Conservation (phyloP, 257 asterid genomes). For the Leptodermis oblonga region DNA sequence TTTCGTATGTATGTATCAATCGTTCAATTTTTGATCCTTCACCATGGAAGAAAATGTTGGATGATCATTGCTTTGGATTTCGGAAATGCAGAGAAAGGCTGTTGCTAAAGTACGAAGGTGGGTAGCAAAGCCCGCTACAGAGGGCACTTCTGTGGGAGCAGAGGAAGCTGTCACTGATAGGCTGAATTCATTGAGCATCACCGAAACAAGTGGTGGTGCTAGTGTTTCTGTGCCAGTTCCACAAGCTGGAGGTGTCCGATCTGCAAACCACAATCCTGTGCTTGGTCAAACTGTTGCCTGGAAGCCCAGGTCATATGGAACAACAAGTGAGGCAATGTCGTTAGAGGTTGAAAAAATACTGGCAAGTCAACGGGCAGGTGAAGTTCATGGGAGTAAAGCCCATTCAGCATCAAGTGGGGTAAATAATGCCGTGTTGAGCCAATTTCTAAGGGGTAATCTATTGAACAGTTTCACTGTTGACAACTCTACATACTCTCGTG, state of each 20-base stretch:
- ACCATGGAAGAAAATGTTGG: not conserved
- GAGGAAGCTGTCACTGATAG: slow-evolving; percentile 40
- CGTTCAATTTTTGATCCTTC: not conserved
- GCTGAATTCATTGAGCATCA: slow-evolving; percentile 38
- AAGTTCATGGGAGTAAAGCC: slow-evolving; percentile 22
- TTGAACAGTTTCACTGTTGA: slow-evolving; percentile 67
- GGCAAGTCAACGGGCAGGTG: slow-evolving; percentile 19
- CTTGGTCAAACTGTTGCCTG: slow-evolving; percentile 44
- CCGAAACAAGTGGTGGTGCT: slow-evolving; percentile 43
- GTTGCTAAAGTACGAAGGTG: slow-evolving; percentile 41
- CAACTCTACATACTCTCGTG: slow-evolving; percentile 59
- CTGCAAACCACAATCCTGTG: slow-evolving; percentile 29
- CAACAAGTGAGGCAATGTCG: slow-evolving; percentile 35
- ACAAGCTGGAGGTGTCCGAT: slow-evolving; percentile 43
- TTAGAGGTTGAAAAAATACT: slow-evolving; percentile 34
- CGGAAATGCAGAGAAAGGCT: slow-evolving; percentile 47
- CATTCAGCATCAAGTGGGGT: slow-evolving; percentile 36
- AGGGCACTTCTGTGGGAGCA: slow-evolving; percentile 31
- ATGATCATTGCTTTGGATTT: slow-evolving; percentile 12
- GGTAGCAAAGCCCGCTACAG: slow-evolving; percentile 43
- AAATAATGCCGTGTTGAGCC: slow-evolving; percentile 40
- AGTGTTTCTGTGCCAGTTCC: slow-evolving; percentile 29
- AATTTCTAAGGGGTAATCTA: slow-evolving; percentile 49
- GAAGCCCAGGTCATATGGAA: slow-evolving; percentile 72
- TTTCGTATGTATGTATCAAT: not conserved